Conservation (phyloP, 2,329 filamentous ascomycete species). For the Monilinia fructicola region DNA sequence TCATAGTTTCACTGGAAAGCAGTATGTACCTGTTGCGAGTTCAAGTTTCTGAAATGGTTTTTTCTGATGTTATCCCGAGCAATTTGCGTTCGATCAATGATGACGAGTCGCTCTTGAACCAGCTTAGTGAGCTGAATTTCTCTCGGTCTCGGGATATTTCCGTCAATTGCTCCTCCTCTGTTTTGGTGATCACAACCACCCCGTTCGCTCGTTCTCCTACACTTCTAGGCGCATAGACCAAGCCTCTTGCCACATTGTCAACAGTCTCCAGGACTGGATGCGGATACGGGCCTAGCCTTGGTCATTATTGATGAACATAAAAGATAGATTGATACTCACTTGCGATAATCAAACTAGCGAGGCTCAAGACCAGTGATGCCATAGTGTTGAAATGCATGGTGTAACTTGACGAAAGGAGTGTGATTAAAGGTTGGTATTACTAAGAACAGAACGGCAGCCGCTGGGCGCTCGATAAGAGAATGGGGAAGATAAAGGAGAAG, state of each 20-base stretch:
- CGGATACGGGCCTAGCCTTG: conserved; percentile 30
- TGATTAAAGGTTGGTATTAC: conserved; percentile 24
- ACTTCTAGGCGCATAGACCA: conserved; percentile 30
- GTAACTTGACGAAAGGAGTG: conserved; percentile 21
- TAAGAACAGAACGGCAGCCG: conserved; percentile 35
- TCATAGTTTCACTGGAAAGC: neutral
- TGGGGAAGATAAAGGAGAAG: conserved; percentile 28
- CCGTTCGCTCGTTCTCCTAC: conserved; percentile 20
- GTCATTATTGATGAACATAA: conserved; percentile 24
- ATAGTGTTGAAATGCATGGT: conserved; percentile 36
- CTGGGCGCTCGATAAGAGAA: conserved; percentile 39
- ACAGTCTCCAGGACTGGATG: conserved; percentile 30
- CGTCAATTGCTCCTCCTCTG: conserved; percentile 26
- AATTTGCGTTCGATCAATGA: conserved; percentile 25
- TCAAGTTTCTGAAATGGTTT: conserved; percentile 37
- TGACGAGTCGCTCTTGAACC: conserved; percentile 25
- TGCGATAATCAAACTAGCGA: conserved; percentile 32
- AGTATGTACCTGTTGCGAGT: conserved; percentile 35
- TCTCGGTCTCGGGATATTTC: conserved; percentile 25
- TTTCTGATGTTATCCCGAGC: conserved; percentile 37
- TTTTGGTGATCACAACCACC: conserved; percentile 30
- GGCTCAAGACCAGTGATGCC: conserved; percentile 29
- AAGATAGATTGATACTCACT: conserved; percentile 28
- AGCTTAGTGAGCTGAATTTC: conserved; percentile 30
- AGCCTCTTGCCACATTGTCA: conserved; percentile 30